These are phyloP conservation scores for Tripidium arundinaceum DNA, from an alignment of 202 grass and related monocot genomes.

Conservation along the genomic window DNA sequence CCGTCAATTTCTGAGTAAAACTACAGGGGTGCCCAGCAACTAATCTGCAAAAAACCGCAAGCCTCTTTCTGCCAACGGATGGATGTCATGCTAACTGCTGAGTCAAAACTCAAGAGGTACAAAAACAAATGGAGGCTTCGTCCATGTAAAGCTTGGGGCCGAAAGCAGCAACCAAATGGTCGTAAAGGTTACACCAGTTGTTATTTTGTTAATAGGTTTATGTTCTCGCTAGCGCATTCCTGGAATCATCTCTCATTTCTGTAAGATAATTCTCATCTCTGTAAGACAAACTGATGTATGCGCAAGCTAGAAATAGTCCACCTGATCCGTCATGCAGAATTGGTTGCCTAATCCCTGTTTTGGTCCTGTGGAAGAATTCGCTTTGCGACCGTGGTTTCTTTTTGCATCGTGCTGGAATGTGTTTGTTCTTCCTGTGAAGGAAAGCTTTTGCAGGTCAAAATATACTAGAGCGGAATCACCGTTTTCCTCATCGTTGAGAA, in stretches of 20 bases:
- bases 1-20: slow-evolving; percentile 18
- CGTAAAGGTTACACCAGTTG: slow-evolving; percentile 14
- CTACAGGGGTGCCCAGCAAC: not conserved
- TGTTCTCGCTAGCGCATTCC: slow-evolving; percentile 5
- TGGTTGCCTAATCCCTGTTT: not conserved
- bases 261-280: slow-evolving; percentile 29
- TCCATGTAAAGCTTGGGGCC: not conserved
- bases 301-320: not conserved
- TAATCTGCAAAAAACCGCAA: slow-evolving; percentile 23
- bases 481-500: too few species aligned
- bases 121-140: not conserved
- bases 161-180: not conserved
- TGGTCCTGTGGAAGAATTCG: not conserved
- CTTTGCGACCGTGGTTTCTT: not conserved
- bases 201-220: slow-evolving; percentile 17
- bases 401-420: not conserved
- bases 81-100: slow-evolving; percentile 8
- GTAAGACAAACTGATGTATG: slow-evolving; percentile 23
- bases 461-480: not conserved
- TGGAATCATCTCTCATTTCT: slow-evolving; percentile 19
- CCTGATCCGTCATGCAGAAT: not conserved
- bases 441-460: not conserved
- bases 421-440: not conserved
- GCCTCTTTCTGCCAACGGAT: slow-evolving; percentile 21
- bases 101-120: slow-evolving; percentile 22